Evolutionary conservation across 1,284 basidiomycete species (phyloP).

Genomic region (Pseudozyma tsukubaensis): DNA sequence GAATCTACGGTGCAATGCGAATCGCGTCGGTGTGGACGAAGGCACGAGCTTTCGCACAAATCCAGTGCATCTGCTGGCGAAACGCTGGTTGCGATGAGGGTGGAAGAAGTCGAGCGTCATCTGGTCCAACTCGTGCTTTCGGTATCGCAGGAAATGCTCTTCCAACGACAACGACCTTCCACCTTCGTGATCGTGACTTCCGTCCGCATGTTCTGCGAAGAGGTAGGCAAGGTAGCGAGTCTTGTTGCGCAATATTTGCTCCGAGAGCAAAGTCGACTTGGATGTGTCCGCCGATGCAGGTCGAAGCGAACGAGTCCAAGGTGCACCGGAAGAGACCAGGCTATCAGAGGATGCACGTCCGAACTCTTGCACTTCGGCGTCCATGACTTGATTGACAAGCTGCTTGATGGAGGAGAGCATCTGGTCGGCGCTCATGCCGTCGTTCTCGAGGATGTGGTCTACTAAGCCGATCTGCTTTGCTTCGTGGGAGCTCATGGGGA

Average conservation of each 20-base stretch:
- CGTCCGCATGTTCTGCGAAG: conserved; percentile 29
- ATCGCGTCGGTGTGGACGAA: conserved; percentile 68
- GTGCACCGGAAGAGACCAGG: conserved; percentile 29
- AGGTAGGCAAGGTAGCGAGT: conserved; percentile 61
- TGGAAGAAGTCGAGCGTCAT: conserved; percentile 72
- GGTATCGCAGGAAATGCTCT: conserved; percentile 62
- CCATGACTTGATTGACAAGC: conserved; percentile 49
- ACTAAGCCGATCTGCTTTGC: conserved; percentile 45
- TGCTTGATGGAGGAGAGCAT: conserved; percentile 29
- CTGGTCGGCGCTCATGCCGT: conserved; percentile 10
- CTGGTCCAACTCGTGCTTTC: conserved; percentile 70
- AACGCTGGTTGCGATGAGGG: conserved; percentile 67
- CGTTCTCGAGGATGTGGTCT: conserved; percentile 42
- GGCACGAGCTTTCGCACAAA: conserved; percentile 71
- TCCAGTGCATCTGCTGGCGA: conserved; percentile 69
- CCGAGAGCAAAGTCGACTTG: conserved; percentile 47
- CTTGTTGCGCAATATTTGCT: conserved; percentile 63
- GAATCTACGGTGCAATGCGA: conserved; percentile 66
- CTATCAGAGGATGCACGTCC: neutral
- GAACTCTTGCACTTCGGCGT: conserved; percentile 12
- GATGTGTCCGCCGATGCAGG: conserved; percentile 19
- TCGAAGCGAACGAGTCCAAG: conserved; percentile 54
- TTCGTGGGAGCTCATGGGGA: conserved; percentile 69
- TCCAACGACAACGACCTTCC: conserved; percentile 30
- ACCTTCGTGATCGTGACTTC: neutral